Evolutionary conservation across 768 basidiomycete genomes (phyloP).

Genomic region (Lentinula aciculospora): DNA sequence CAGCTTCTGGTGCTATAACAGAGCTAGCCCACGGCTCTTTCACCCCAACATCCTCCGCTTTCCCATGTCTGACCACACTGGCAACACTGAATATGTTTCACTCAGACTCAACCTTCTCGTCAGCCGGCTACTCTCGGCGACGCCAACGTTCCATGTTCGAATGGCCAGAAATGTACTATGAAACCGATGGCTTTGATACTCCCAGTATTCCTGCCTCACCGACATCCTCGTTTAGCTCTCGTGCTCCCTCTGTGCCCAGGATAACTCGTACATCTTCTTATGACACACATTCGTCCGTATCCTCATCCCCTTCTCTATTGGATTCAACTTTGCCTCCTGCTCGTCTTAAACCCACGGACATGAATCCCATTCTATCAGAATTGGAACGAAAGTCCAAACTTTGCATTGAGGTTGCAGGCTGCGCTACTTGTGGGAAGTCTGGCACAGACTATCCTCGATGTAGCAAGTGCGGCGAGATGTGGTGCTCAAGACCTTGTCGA

Average conservation of each 20-base stretch:
- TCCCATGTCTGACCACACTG: constrained; percentile 20
- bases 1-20: constrained; percentile 13
- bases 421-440: constrained; percentile 46
- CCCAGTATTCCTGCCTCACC: constrained; percentile 10
- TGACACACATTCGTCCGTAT: constrained; percentile 14
- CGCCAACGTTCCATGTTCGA: constrained; percentile 10
- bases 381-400: constrained; percentile 51
- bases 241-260: constrained; percentile 23
- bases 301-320: constrained; percentile 15
- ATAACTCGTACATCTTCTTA: constrained; percentile 36
- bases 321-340: constrained; percentile 3
- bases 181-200: not conserved
- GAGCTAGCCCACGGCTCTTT: constrained; percentile 31
- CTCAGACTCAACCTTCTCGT: constrained; percentile 13
- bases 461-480: constrained; percentile 49
- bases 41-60: constrained; percentile 29
- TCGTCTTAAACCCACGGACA: constrained; percentile 12
- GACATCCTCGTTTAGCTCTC: constrained; percentile 6
- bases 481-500: constrained; percentile 63
- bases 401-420: constrained; percentile 30
- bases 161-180: not conserved
- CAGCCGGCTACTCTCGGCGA: constrained; percentile 16
- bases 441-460: constrained; percentile 61
- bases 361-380: constrained; percentile 45
- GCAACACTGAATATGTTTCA: constrained; percentile 12